Base-by-base conservation (phyloP, 2,329 filamentous ascomycete genomes). In the Sporothrix globosa region DNA sequence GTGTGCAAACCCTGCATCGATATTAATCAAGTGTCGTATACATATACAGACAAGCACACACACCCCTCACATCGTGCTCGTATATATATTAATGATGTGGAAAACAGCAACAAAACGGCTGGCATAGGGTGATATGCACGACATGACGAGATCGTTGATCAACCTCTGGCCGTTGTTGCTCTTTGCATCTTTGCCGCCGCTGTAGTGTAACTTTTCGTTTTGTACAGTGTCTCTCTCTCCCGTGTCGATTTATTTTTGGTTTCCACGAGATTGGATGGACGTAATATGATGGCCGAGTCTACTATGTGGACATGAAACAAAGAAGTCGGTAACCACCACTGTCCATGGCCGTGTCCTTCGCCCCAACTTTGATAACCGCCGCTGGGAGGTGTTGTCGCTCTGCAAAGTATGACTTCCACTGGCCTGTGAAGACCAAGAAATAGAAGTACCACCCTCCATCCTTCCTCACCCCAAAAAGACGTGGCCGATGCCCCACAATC, bases 81-180 rank as follows among this genome's bases (percentile, higher is more conserved):
- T 39, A 41, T 27, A 11, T 14, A 46, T 27, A 61, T 48, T 65
- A 48, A 65, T 19, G 21, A 19, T 4, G 41, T 41, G 44, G 13
- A 19, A 63, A 48, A 19, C 14, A 65, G 44, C 10, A 48, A 19
- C 24, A 63, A 30, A 27, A 63, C 21, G 60, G 24, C 60, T 65
- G 30, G 60, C n/a, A 63, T n/a, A 48, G 24, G 44, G 56, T 3
- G 60, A 65, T 48, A 30, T 63, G 61, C 46, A 63, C 58, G 58
- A 63, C 58, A 63, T 14, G 41, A 46, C 39, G 24, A n/a, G n/a
- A 2, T 46, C 39, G 39, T 46, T 46, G 4, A 4, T 44, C 34
- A 14, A 44, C 34, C 39, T 63, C 39, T 63, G 39, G 39, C 39
- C 58, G 56, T 61, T 63, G 13, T 3, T 13, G 41, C 41, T 44